These are phyloP conservation scores for Pyrenopolyporus hunteri DNA, from an alignment of 495 filamentous ascomycete genomes.

Conservation along the genomic window DNA sequence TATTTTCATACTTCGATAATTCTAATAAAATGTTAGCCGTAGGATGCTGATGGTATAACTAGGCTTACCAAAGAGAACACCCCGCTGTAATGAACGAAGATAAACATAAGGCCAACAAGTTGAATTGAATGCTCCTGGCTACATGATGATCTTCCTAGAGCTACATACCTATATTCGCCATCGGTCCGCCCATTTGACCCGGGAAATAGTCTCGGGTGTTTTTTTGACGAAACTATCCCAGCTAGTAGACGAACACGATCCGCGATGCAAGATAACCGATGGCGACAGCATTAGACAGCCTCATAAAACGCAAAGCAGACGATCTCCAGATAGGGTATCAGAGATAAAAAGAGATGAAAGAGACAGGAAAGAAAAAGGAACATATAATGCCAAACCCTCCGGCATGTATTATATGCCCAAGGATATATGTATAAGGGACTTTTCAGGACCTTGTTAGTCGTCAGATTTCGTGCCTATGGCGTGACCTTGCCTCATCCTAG, in stretches of 20 bases:
- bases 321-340: slow-evolving; percentile 44
- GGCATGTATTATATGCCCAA: slow-evolving; percentile 2
- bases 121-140: slow-evolving; percentile 31
- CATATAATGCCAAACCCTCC: slow-evolving; percentile 12
- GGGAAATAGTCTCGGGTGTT: slow-evolving; percentile 7
- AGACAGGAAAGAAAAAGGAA: slow-evolving; percentile 12
- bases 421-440: slow-evolving; percentile 18
- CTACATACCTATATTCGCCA: slow-evolving; percentile 17
- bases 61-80: slow-evolving; percentile 8
- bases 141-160: slow-evolving; percentile 24
- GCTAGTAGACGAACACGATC: slow-evolving; percentile 26
- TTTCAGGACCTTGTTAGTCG: slow-evolving; percentile 35
- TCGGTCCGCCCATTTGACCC: slow-evolving; percentile 14
- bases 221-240: slow-evolving; percentile 13
- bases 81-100: neutral
- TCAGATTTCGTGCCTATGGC: slow-evolving; percentile 43
- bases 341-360: slow-evolving; percentile 18
- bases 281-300: slow-evolving; percentile 3
- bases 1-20: neutral
- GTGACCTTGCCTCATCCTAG: slow-evolving; percentile 41
- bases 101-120: slow-evolving; percentile 5
- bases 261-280: slow-evolving; percentile 22
- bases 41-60: neutral
- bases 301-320: slow-evolving; percentile 15
- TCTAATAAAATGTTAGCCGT: neutral